Evolutionary conservation across 2,329 filamentous ascomycete genomes (phyloP), one percentile per base, ranked within the genome.

Genomic region (Epichloe brachyelytri): DNA sequence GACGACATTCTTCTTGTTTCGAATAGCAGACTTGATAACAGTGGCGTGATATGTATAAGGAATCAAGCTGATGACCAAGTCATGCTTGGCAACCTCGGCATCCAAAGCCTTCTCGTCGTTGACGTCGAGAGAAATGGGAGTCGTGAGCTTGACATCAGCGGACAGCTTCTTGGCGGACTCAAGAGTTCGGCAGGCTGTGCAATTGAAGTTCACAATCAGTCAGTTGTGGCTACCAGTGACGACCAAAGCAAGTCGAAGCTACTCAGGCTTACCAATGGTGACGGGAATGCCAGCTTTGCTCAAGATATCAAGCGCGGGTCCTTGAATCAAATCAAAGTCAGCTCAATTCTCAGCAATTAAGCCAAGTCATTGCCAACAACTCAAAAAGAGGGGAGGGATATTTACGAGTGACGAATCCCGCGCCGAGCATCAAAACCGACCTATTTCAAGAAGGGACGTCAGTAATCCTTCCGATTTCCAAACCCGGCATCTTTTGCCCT

Each of bases 1-100:
- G 63, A 97, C 90, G 54, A 97, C 89, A 74, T 97, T 75, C 79
- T 91, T 95, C 86, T 95, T 96, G 63, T 84, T 79, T 63, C 84
- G 80, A 71, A 97, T 96, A 56, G 89, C 91, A 37, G 85, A 83
- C 78, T 95, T 91, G 80, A 96, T 94, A 62, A 96, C 89, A 51
- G 78, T 76, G 44, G 85, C 86, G 69, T 95, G 89, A 78, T 82
- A 88, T 54, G 82, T 94, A 74, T 96, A 97, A 48, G 91, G 91
- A 61, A 97, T 95, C 69, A 97, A 68, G 64, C 74, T 80, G 67
- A 90, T 85, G 65, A 85, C 82, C 11, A 95, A 71, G 65, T 93
- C 86, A 66, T 86, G 77, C 76, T 94, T 82, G 64, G 77, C 82
- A 53, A 95, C 79, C 63, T 82, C 88, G 49, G 82, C 80, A 62